A percentile compares a stretch with the other conserved stretches of the same genome.
Conservation (phyloP, 495 filamentous ascomycete genomes). For the Penicillium herquei region DNA sequence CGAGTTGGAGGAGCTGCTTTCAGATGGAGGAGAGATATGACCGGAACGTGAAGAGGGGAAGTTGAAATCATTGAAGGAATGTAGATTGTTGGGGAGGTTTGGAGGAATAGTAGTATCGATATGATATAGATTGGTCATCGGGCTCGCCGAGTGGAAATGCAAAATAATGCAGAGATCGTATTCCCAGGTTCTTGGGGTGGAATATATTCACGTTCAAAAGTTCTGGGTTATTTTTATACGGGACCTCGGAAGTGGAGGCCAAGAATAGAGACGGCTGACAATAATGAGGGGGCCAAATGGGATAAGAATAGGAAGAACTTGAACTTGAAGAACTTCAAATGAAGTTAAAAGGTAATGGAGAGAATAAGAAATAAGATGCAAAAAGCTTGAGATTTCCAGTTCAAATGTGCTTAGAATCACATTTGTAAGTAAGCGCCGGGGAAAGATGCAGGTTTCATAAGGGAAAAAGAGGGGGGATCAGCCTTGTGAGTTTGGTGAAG, state of each 20-base stretch:
- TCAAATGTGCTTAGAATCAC: too few species aligned
- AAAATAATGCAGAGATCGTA: too few species aligned
- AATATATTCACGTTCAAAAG: neutral
- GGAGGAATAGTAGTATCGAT: conserved; percentile 5
- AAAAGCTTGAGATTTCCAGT: too few species aligned
- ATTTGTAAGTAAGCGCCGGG: conserved; percentile 1
- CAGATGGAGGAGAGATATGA: conserved; percentile 21
- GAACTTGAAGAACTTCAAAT: neutral
- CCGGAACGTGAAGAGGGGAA: conserved; percentile 7
- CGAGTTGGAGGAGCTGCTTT: conserved; percentile 11
- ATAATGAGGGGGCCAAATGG: neutral
- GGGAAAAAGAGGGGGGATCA: conserved; percentile 2
- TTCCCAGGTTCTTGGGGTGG: neutral
- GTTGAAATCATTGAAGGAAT: conserved; percentile 14
- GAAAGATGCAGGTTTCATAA: neutral
- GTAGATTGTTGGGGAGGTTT: conserved; percentile 7
- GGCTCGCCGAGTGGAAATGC: neutral
- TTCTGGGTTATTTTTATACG: neutral
- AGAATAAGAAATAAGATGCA: neutral
- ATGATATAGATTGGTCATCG: conserved; percentile 18
- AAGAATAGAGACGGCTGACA: neutral
- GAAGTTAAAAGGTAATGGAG: too few species aligned
- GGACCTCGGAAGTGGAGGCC: neutral
- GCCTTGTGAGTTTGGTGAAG: conserved; percentile 3
- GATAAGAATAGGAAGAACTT: neutral